A percentile compares a stretch with the other conserved stretches of the same genome.
Evolutionary conservation across 2,329 filamentous ascomycete species (phyloP).

Genomic region (Colletotrichum viniferum): DNA sequence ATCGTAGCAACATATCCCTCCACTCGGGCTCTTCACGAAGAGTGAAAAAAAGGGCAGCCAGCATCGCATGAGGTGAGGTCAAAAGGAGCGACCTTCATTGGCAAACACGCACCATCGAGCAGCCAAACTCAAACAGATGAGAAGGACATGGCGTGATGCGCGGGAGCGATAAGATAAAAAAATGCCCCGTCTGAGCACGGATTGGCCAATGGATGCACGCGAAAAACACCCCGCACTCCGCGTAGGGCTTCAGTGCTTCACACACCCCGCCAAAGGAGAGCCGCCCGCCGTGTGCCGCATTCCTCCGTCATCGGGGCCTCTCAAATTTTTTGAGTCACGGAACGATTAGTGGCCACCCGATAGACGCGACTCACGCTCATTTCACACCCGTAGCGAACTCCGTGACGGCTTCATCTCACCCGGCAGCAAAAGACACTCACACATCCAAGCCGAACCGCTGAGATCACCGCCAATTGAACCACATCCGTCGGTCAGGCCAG

Average conservation of each 20-base stretch:
- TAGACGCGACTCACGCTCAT: not conserved
- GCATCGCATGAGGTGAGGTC: slow-evolving; percentile 1
- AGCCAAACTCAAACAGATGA: not conserved
- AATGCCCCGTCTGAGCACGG: not conserved
- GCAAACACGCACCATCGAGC: not conserved
- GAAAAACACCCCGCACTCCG: not conserved
- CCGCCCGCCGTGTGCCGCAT: not conserved
- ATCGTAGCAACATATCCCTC: not conserved
- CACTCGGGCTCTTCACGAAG: not conserved
- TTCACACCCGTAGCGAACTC: not conserved
- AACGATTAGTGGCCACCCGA: not conserved
- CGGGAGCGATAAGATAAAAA: slow-evolving; percentile 2
- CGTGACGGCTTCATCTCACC: not conserved
- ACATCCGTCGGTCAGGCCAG: not conserved
- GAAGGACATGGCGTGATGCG: not conserved
- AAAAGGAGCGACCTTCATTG: not conserved
- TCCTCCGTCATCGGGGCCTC: slow-evolving; percentile 8
- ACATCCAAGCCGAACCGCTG: not conserved
- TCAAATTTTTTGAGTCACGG: slow-evolving; percentile 17
- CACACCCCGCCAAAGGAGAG: not conserved
- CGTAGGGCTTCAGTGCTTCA: not conserved
- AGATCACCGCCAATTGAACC: not conserved
- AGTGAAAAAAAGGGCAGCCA: not conserved
- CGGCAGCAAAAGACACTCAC: not conserved
- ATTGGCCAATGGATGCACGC: not conserved